phyloP scores from a whole-genome alignment of 148 eudicot genomes.

The Cornus kousa region DNA sequence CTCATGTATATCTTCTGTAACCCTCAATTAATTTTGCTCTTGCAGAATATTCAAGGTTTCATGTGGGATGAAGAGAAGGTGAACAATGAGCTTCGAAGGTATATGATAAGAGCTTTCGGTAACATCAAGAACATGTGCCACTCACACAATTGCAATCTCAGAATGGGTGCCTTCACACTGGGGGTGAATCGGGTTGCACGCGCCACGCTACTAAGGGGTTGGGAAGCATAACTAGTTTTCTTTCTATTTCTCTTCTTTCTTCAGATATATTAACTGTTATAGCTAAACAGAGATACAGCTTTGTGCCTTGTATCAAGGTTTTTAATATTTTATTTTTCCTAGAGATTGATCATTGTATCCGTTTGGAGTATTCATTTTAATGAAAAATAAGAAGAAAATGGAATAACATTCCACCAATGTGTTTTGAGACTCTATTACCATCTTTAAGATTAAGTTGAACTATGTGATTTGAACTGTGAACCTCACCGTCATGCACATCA shows the following conservation, averaged over 20 bases:
- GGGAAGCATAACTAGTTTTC: slow-evolving; percentile 39
- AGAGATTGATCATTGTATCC: background rate
- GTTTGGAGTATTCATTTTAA: background rate
- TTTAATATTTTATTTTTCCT: background rate
- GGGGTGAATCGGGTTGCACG: slow-evolving; percentile 61
- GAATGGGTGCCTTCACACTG: slow-evolving; percentile 60
- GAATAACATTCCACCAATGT: background rate
- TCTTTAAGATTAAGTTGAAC: background rate
- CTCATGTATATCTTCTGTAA: background rate
- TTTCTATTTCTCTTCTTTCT: background rate
- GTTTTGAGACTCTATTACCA: background rate
- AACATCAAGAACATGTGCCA: slow-evolving; percentile 50
- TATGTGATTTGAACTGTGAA: background rate
- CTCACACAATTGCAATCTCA: slow-evolving; percentile 46
- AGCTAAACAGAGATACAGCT: slow-evolving; percentile 5
- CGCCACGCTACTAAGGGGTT: slow-evolving; percentile 50
- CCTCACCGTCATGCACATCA: too few relatives aligned
- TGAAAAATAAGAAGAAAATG: too few relatives aligned
- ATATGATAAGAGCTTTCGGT: slow-evolving; percentile 45
- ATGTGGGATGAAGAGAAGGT: slow-evolving; percentile 70
- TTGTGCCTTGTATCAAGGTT: background rate
- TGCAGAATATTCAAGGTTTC: slow-evolving; percentile 66
- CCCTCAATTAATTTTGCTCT: background rate
- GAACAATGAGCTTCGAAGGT: slow-evolving; percentile 47
- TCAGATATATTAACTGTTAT: background rate